Evolutionary conservation across 345 rosid genomes (phyloP), one percentile per base, ranked within the genome.

Genomic region (Gynandropsis gynandra): DNA sequence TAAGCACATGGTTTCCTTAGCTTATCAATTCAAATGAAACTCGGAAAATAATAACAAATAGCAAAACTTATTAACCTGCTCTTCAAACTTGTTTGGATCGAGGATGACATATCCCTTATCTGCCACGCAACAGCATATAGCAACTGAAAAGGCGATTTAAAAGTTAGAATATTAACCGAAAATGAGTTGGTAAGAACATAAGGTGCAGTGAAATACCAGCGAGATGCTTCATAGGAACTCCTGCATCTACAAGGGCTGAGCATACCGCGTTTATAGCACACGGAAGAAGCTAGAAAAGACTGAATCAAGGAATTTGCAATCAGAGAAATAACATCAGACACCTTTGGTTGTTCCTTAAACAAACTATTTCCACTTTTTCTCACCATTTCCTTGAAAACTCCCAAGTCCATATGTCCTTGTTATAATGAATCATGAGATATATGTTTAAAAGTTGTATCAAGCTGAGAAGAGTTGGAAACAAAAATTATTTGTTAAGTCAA

Each of bases 221-320:
- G 10, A 92, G 93, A 80, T 87, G 93, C 81, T 76, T 85, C 84
- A 85, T 61, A 64, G 95, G 93, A 50, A 92, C 82, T 67, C 96
- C 96, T 11, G 96, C 98, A 43, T 92, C 98, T 10, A 92, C 85
- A 63, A 92, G 95, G 21, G 97, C 97, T 64, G 89, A 82, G 69
- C 88, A 87, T 13, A 90, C 85, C 24, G 97, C 97, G 66, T 92
- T 92, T 75, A 92, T 75, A 45, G 97, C 97, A 72, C 97, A 72
- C 0, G 85, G 82, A n/a, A 87, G 75, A 74, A 92, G 95, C 96
- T 92, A 82, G 8, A 67, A 4, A 50, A 36, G 16, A 11, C 17
- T 40, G 36, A 60, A 64, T 80, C 67, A 84, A 78, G 85, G 80
- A 70, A 63, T 12, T 29, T 50, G 39, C 35, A 41, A 13, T 31